Conservation (phyloP, 1,284 basidiomycete genomes). For the Rhodotorula mucilaginosa region DNA sequence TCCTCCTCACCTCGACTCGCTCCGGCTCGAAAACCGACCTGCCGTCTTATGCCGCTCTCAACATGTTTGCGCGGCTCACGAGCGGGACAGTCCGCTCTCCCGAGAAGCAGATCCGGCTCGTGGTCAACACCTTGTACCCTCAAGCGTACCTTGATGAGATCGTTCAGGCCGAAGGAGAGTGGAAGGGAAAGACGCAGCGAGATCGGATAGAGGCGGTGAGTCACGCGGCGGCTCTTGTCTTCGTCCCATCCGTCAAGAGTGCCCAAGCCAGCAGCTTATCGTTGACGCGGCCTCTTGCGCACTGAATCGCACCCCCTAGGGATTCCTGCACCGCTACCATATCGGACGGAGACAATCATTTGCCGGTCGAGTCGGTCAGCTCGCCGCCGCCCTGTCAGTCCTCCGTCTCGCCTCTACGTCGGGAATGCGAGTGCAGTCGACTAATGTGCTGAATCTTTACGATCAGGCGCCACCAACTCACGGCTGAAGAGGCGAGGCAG, state of each 20-base stretch:
- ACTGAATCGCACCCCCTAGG: constrained; percentile 46
- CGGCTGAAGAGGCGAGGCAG: constrained; percentile 56
- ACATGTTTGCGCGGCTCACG: constrained; percentile 34
- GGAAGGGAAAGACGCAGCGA: constrained; percentile 15
- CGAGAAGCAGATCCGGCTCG: constrained; percentile 42
- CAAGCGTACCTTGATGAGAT: constrained; percentile 58
- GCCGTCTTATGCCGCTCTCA: constrained; percentile 9
- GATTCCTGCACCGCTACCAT: constrained; percentile 57
- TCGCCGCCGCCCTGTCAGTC: constrained; percentile 60
- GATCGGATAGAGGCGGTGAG: constrained; percentile 18
- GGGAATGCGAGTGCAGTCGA: too few relatives aligned
- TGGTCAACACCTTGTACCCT: constrained; percentile 63
- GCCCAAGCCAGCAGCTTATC: too few relatives aligned
- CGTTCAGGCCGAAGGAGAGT: constrained; percentile 8
- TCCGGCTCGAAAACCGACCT: constrained; percentile 53
- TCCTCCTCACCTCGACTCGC: constrained; percentile 68
- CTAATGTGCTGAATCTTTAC: neutral
- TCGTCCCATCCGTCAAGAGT: neutral
- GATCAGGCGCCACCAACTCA: constrained; percentile 59
- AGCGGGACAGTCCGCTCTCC: constrained; percentile 16
- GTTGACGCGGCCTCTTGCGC: neutral
- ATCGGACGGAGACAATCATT: constrained; percentile 63
- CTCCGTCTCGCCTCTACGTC: neutral
- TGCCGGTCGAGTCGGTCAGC: constrained; percentile 69
- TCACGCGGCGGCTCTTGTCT: neutral